phyloP scores from a whole-genome alignment of 257 asterid genomes.

The Gentiana straminea region DNA sequence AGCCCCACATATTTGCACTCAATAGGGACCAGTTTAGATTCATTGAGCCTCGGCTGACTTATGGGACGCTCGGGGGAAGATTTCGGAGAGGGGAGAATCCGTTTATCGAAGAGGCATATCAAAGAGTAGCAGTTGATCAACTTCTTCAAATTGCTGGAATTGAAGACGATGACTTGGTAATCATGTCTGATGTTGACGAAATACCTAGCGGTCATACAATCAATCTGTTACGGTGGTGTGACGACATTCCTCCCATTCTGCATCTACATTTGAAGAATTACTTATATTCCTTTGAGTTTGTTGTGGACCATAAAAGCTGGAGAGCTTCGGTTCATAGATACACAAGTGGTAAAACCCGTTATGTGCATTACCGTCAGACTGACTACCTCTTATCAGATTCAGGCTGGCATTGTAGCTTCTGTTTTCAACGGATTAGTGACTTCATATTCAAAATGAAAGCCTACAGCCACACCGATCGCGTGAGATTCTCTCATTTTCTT shows the following conservation, averaged over 20 bases:
- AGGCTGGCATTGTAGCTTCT: constrained; percentile 97
- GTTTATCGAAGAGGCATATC: constrained; percentile 75
- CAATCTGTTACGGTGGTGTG: constrained; percentile 80
- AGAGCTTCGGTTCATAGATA: constrained; percentile 72
- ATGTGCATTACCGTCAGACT: constrained; percentile 71
- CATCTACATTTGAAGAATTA: constrained; percentile 76
- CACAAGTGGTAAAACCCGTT: constrained; percentile 57
- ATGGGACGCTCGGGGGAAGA: constrained; percentile 58
- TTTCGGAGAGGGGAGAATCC: constrained; percentile 66
- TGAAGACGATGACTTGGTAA: constrained; percentile 70
- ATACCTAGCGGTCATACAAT: constrained; percentile 69
- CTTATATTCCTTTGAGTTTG: constrained; percentile 73
- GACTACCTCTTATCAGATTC: constrained; percentile 63
- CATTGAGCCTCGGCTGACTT: constrained; percentile 59
- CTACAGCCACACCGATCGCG: constrained; percentile 74
- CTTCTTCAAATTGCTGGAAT: constrained; percentile 69
- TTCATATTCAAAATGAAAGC: constrained; percentile 90
- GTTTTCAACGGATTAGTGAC: constrained; percentile 60
- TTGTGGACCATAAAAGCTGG: constrained; percentile 66
- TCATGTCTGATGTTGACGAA: constrained; percentile 93
- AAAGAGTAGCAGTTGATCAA: constrained; percentile 61
- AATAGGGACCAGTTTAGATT: constrained; percentile 44
- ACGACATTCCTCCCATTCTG: constrained; percentile 55
- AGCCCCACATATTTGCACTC: constrained; percentile 50
- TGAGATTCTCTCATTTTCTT: constrained; percentile 69